Percentiles rank a stretch among this genome's conserved stretches.
Conservation (phyloP, 2,329 filamentous ascomycete genomes). For the Orbilia blumenaviensis region DNA sequence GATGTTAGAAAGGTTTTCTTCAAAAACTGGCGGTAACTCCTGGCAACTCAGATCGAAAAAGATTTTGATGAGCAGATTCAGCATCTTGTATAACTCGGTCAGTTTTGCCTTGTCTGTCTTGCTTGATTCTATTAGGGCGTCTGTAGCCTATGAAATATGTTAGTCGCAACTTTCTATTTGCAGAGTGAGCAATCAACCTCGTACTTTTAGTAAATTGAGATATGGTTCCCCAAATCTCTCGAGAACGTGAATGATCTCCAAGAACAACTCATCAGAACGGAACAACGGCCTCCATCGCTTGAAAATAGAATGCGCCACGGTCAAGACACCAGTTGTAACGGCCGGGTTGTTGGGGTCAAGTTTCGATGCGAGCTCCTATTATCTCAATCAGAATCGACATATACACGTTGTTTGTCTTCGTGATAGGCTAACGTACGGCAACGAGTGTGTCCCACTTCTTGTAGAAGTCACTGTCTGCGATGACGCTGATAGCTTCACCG, state of each 20-base stretch:
- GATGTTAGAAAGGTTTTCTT: conserved; percentile 82
- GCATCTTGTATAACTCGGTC: conserved; percentile 80
- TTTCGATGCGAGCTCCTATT: conserved; percentile 48
- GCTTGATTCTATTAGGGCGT: conserved; percentile 74
- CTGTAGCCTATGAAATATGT: conserved; percentile 61
- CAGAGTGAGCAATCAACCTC: conserved; percentile 54
- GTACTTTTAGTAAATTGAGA: conserved; percentile 77
- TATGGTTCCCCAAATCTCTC: conserved; percentile 84
- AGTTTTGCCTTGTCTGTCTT: conserved; percentile 77
- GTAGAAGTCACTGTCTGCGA: conserved; percentile 98
- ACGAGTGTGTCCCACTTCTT: conserved; percentile 95
- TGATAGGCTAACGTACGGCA: conserved; percentile 66
- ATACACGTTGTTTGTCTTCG: background rate
- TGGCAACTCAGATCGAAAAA: conserved; percentile 98
- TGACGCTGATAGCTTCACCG: conserved; percentile 94
- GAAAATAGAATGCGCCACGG: conserved; percentile 98
- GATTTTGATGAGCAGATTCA: conserved; percentile 89
- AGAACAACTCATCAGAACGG: conserved; percentile 89
- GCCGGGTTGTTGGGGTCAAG: conserved; percentile 74
- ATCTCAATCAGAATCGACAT: background rate
- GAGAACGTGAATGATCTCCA: conserved; percentile 95
- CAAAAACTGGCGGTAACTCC: conserved; percentile 92
- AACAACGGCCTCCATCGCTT: conserved; percentile 94
- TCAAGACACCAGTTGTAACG: conserved; percentile 74
- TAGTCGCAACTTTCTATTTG: background rate